Conservation (phyloP, 2,329 filamentous ascomycete genomes). For the Trichoderma endophyticum region DNA sequence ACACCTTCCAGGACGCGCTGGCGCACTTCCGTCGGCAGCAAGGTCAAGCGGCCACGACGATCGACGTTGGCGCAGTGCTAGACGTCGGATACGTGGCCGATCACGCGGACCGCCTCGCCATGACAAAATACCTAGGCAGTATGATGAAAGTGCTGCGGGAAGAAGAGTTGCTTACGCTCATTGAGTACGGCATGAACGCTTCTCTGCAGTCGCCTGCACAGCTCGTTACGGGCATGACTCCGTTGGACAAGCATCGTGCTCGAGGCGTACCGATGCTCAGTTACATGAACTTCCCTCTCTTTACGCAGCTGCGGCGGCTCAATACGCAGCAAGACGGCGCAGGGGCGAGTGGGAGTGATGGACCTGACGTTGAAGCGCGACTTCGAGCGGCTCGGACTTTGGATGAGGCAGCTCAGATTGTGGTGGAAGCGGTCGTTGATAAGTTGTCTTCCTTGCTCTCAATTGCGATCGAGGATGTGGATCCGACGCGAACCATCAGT, state of each 20-base stretch:
- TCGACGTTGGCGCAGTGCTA: conserved; percentile 9
- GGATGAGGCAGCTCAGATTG: conserved; percentile 1
- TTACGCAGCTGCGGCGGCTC: conserved; percentile 1
- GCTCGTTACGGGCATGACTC: conserved; percentile 10
- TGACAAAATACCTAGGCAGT: conserved; percentile 20
- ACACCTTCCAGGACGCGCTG: conserved; percentile 30
- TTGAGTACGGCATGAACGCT: not conserved
- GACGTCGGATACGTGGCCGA: conserved; percentile 28
- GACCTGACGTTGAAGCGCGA: conserved; percentile 1
- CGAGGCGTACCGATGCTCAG: conserved; percentile 4
- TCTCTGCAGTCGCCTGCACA: not conserved
- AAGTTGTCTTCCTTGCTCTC: conserved; percentile 6
- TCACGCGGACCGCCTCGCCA: conserved; percentile 21
- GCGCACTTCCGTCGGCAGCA: conserved; percentile 18
- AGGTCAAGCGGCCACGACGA: not conserved
- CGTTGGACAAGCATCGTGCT: not conserved
- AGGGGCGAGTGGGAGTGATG: not conserved
- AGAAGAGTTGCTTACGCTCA: conserved; percentile 10
- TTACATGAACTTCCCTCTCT: conserved; percentile 9
- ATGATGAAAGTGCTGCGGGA: conserved; percentile 10
- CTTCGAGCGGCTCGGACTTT: conserved; percentile 1
- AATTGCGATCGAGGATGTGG: conserved; percentile 19
- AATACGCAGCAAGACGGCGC: not conserved
- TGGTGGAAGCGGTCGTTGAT: not conserved
- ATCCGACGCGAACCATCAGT: conserved; percentile 24